Evolutionary conservation across 2,329 filamentous ascomycete genomes (phyloP).

Genomic region (Tolypocladium ovalisporum): DNA sequence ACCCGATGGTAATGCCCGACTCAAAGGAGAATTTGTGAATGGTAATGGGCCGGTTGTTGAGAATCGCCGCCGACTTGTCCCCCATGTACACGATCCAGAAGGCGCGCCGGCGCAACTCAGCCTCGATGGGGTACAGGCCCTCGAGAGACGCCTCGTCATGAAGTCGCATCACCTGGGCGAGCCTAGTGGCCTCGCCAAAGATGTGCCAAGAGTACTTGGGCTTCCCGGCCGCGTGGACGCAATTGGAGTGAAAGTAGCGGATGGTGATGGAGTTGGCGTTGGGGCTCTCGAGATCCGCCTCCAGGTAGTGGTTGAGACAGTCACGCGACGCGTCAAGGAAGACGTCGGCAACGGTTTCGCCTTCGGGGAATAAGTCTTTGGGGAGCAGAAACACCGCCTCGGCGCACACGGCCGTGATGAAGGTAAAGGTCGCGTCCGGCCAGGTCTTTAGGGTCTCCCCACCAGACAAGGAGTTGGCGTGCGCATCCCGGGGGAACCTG

Average conservation of each 20-base stretch:
- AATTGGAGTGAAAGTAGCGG: conserved; percentile 34
- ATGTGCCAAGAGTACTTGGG: conserved; percentile 33
- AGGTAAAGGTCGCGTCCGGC: conserved; percentile 26
- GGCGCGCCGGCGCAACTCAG: conserved; percentile 21
- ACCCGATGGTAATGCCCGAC: conserved; percentile 24
- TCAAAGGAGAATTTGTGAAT: conserved; percentile 32
- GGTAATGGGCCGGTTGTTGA: conserved; percentile 30
- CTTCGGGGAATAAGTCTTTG: conserved; percentile 26
- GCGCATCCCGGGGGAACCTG: not conserved
- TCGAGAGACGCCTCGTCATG: conserved; percentile 26
- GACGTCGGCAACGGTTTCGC: conserved; percentile 21
- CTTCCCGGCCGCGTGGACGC: conserved; percentile 29
- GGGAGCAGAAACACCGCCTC: conserved; percentile 29
- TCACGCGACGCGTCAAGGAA: conserved; percentile 28
- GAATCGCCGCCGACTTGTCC: conserved; percentile 26
- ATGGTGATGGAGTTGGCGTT: conserved; percentile 30
- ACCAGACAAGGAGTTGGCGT: not conserved
- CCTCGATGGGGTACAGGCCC: conserved; percentile 24
- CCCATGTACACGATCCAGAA: conserved; percentile 30
- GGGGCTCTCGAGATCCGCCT: conserved; percentile 29
- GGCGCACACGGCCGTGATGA: conserved; percentile 32
- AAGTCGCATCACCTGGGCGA: conserved; percentile 30
- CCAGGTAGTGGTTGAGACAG: conserved; percentile 26
- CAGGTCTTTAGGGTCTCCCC: conserved; percentile 10
- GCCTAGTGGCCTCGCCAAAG: conserved; percentile 29